Percentiles rank a stretch among this genome's conserved stretches.
phyloP scores from a whole-genome alignment of 371 early-diverging fungal genomes.

The Haplosporangium sp. region DNA sequence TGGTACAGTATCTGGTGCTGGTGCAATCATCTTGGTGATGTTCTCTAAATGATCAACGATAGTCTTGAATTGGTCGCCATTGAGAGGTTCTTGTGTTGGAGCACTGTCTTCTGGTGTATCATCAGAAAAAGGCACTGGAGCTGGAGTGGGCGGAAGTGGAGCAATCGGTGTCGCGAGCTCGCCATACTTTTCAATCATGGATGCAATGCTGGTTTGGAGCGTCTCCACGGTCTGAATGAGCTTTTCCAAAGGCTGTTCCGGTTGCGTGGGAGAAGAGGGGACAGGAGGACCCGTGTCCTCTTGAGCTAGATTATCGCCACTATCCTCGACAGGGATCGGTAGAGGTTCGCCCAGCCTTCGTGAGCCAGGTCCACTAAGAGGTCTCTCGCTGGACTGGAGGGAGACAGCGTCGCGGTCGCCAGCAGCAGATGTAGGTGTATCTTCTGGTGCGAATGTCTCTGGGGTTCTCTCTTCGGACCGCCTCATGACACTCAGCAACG shows the following conservation, averaged over 20 bases:
- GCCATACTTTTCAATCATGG: conserved; percentile 22
- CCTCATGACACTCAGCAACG: conserved; percentile 7
- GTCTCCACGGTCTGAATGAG: conserved; percentile 7
- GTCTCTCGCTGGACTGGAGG: background rate
- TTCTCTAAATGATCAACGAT: background rate
- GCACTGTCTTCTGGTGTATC: conserved; percentile 1
- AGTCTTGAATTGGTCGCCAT: background rate
- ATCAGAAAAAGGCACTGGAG: background rate
- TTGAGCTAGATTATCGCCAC: background rate
- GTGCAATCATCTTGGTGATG: no score
- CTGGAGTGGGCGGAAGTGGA: background rate
- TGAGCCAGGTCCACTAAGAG: background rate
- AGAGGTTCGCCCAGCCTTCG: background rate
- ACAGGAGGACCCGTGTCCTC: background rate
- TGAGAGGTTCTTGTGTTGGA: background rate
- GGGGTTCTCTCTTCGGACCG: background rate
- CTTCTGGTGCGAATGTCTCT: background rate
- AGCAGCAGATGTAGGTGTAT: background rate
- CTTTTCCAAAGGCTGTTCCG: conserved; percentile 3
- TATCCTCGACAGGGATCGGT: background rate
- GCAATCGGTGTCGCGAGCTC: background rate
- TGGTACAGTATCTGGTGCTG: background rate
- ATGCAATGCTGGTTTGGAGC: conserved; percentile 10
- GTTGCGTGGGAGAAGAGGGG: background rate
- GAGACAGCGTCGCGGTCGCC: background rate